Evolutionary conservation across 371 early-diverging fungal species (phyloP).

Genomic region (Mucor sp.): DNA sequence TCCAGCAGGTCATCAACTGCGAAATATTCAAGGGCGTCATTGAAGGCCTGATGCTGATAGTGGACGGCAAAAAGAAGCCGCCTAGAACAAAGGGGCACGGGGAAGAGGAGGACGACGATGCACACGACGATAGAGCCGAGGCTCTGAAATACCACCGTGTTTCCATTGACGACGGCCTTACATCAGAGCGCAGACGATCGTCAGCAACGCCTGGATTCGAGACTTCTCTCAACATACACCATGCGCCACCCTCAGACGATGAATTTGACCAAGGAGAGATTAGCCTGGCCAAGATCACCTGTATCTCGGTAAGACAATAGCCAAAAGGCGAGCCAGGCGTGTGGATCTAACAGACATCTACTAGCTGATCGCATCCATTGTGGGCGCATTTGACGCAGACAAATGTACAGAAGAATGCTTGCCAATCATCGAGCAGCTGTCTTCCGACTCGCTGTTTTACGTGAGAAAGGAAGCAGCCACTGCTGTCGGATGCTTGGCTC

Average conservation of each 20-base stretch:
- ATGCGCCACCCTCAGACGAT: constrained; percentile 18
- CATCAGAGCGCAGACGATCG: constrained; percentile 14
- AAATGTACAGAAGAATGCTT: constrained; percentile 50
- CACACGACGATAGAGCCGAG: not conserved
- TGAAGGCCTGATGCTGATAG: constrained; percentile 44
- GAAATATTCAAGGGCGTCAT: constrained; percentile 59
- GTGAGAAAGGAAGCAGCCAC: constrained; percentile 64
- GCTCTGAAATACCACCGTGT: constrained; percentile 19
- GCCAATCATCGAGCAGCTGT: constrained; percentile 55
- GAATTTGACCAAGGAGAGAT: constrained; percentile 55
- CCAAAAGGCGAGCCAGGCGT: not conserved
- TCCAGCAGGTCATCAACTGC: constrained; percentile 45
- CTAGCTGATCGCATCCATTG: constrained; percentile 56
- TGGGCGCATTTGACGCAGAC: constrained; percentile 47
- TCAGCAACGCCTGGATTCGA: constrained; percentile 33
- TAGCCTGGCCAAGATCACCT: constrained; percentile 59
- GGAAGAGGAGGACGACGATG: constrained; percentile 2
- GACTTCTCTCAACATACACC: constrained; percentile 17
- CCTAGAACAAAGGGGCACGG: constrained; percentile 8
- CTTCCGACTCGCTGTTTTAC: constrained; percentile 55
- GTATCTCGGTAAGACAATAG: constrained; percentile 51
- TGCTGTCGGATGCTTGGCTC: constrained; percentile 53
- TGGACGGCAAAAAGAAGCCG: constrained; percentile 30
- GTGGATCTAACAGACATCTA: not conserved
- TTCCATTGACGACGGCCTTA: constrained; percentile 15